Percentiles rank a stretch among this genome's conserved stretches.
Conservation (phyloP, 305 asterid species). For the Solanum hybrid region DNA sequence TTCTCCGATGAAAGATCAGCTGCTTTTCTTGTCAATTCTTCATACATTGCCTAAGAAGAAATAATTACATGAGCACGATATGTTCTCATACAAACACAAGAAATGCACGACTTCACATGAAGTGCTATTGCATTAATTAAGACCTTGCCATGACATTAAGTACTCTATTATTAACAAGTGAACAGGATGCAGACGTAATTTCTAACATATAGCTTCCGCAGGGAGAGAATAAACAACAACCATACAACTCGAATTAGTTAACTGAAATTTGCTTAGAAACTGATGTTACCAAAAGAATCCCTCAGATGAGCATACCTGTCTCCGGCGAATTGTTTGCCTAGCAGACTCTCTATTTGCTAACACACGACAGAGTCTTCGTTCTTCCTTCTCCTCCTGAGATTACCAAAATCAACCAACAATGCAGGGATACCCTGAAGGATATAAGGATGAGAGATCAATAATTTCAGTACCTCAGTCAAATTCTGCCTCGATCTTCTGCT, state of each 20-base stretch:
- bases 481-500: conserved; percentile 24
- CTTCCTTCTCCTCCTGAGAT: conserved; percentile 53
- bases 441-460: neutral
- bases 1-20: conserved; percentile 38
- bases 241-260: neutral
- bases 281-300: neutral
- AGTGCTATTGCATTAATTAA: neutral
- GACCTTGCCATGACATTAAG: neutral
- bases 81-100: neutral
- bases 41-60: conserved; percentile 34
- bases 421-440: neutral
- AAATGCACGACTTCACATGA: neutral
- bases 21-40: conserved; percentile 34
- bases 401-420: neutral
- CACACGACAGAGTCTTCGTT: conserved; percentile 41
- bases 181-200: neutral
- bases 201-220: neutral
- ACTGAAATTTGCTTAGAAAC: neutral
- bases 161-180: neutral
- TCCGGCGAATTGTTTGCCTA: conserved; percentile 68
- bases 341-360: conserved; percentile 89
- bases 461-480: conserved; percentile 35
- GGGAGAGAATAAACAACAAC: neutral
- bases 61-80: neutral
- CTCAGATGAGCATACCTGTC: conserved; percentile 38